Percentiles rank a stretch among this genome's conserved stretches.
These are phyloP conservation scores for Vaccinium darrowii DNA, from an alignment of 148 eudicot genomes.

Conservation along the genomic window DNA sequence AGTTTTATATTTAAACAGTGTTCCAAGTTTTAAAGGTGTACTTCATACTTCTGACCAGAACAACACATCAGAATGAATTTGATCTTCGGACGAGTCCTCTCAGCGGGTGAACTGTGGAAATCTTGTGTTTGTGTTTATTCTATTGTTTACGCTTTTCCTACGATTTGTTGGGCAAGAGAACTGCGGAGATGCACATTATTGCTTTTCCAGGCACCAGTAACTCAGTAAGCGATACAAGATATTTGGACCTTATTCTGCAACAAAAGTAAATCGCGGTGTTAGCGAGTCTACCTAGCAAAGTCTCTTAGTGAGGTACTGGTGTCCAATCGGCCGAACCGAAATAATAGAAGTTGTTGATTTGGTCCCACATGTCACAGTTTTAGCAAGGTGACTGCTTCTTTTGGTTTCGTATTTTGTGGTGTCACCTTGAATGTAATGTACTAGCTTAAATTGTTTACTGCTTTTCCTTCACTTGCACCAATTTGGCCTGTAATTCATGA, in stretches of 20 bases:
- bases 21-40: background rate
- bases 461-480: background rate
- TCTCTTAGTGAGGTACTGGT: background rate
- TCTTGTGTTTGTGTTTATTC: background rate
- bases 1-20: background rate
- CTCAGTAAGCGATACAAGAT: background rate
- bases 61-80: background rate
- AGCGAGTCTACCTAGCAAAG: background rate
- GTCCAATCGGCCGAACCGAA: background rate
- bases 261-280: background rate
- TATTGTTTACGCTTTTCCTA: background rate
- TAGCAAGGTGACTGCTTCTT: background rate
- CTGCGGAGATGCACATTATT: background rate
- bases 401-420: background rate
- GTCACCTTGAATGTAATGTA: background rate
- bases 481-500: background rate
- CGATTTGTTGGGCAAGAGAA: background rate
- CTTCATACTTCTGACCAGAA: background rate
- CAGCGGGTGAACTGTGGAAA: background rate
- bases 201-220: background rate
- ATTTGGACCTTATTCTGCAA: background rate
- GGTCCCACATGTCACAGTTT: background rate
- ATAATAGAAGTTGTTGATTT: background rate
- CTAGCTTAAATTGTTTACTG: background rate
- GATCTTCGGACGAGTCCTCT: background rate